Evolutionary conservation across 495 filamentous ascomycete species (phyloP), one percentile per base, ranked within the genome.

Genomic region (Tuber aestivum): DNA sequence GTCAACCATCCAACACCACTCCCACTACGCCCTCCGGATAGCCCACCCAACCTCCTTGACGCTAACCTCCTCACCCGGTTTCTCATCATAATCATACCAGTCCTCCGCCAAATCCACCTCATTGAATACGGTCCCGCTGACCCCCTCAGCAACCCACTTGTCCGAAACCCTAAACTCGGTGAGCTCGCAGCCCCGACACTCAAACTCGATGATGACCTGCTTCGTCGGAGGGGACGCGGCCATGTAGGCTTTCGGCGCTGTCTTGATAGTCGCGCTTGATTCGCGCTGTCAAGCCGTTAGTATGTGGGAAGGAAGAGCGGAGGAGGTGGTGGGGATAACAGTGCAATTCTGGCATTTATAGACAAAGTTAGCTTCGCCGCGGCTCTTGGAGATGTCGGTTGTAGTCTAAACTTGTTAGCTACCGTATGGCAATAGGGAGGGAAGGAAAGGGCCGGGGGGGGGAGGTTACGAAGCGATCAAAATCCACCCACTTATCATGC

Each of bases 291-390:
- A 27, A 76, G 35, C 12, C 4, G 37, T 79, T 70, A 74, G 77
- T 20, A 9, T 9, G 6, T 75, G 68, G 20, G 1, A 20, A 41
- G 35, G 32, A 42, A 45, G 20, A 6, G 40, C 0, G 27, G 32
- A 71, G 56, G 44, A 37, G 1, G 72, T 18, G 32, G n/a, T 18
- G 50, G n/a, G 2, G 12, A 37, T 12, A 69, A 93, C 93, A 86
- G 89, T 91, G 89, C 93, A 99, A 78, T 93, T 91, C 84, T 93
- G 97, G 87, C 95, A 99, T 83, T 90, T 92, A 95, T 95, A 98
- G 70, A 99, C 95, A 83, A 99, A 97, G 85, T 97, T 97, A 14
- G 95, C 96, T 84, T 98, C 94, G 69, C 95, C 95, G 70, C 92
- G 89, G 84, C 93, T 96, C 23, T 93, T 94, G 74, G 92, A 93